Conservation (phyloP, 495 filamentous ascomycete genomes). For the Daldinia childiae region DNA sequence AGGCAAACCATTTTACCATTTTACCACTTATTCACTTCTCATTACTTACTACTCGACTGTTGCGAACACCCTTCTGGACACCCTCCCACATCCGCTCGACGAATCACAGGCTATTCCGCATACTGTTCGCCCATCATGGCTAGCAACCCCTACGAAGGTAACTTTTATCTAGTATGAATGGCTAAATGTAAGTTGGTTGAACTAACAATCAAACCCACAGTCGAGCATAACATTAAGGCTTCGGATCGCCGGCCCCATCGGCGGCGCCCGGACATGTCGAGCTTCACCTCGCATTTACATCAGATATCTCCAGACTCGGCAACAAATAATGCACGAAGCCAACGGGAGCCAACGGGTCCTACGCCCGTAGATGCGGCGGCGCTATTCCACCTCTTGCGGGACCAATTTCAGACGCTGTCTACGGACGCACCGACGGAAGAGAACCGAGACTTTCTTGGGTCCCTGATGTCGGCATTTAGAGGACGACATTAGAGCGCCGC, state of each 20-base stretch:
- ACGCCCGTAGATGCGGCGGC: slow-evolving; percentile 78
- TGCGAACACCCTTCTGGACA: slow-evolving; percentile 1
- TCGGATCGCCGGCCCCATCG: slow-evolving; percentile 52
- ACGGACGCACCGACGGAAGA: slow-evolving; percentile 62
- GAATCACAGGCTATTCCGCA: background rate
- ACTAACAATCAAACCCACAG: slow-evolving; percentile 54
- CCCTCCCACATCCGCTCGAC: background rate
- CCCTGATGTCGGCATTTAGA: slow-evolving; percentile 71
- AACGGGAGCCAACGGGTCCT: slow-evolving; percentile 68
- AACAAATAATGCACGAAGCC: slow-evolving; percentile 51
- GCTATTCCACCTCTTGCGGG: slow-evolving; percentile 62
- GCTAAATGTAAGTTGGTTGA: background rate
- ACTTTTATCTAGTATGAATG: slow-evolving; percentile 24
- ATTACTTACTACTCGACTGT: background rate
- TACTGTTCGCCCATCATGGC: slow-evolving; percentile 50
- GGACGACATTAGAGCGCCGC: slow-evolving; percentile 70
- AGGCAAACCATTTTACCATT: background rate
- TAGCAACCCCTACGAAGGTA: slow-evolving; percentile 58
- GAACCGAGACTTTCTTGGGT: slow-evolving; percentile 67
- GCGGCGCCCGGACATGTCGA: slow-evolving; percentile 83
- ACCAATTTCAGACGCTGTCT: slow-evolving; percentile 57
- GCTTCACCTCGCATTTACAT: slow-evolving; percentile 82
- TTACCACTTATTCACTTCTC: background rate
- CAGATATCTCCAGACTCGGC: slow-evolving; percentile 61
- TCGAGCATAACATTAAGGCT: slow-evolving; percentile 81